Conservation (phyloP, 148 eudicot species). For the Diospyros kaki region DNA sequence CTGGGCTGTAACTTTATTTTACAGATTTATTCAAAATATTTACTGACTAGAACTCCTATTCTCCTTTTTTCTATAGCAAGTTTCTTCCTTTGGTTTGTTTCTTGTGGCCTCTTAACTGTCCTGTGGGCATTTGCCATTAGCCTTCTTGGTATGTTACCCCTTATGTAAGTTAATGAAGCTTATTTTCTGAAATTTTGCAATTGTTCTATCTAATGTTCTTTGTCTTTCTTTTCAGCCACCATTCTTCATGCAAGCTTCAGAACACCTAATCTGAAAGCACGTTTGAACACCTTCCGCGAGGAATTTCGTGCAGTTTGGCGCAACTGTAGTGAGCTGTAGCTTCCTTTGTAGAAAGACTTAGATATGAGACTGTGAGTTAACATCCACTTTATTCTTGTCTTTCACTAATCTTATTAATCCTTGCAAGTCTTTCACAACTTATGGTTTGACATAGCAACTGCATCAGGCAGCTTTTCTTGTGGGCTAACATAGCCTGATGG, state of each 20-base stretch:
- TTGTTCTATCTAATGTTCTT: neutral
- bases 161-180: neutral
- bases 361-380: constrained; percentile 26
- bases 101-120: constrained; percentile 78
- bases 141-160: constrained; percentile 50
- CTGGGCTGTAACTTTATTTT: neutral
- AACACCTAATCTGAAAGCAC: constrained; percentile 96
- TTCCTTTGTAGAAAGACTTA: constrained; percentile 13
- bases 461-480: too few species aligned
- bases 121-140: constrained; percentile 73
- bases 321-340: constrained; percentile 87
- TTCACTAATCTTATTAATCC: neutral
- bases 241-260: constrained; percentile 89
- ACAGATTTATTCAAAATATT: neutral
- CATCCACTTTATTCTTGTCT: constrained; percentile 5
- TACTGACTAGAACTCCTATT: constrained; percentile 10
- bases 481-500: too few species aligned
- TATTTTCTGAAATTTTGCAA: neutral
- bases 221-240: constrained; percentile 50
- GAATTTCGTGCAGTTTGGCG: constrained; percentile 99
- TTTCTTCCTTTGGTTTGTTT: constrained; percentile 78
- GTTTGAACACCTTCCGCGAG: constrained; percentile 93
- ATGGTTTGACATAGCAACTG: neutral
- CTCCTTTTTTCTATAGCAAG: constrained; percentile 46
- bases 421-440: neutral